A percentile compares a stretch with the other conserved stretches of the same genome.
Conservation (phyloP, 2,329 filamentous ascomycete species). For the Akanthomyces muscarius region DNA sequence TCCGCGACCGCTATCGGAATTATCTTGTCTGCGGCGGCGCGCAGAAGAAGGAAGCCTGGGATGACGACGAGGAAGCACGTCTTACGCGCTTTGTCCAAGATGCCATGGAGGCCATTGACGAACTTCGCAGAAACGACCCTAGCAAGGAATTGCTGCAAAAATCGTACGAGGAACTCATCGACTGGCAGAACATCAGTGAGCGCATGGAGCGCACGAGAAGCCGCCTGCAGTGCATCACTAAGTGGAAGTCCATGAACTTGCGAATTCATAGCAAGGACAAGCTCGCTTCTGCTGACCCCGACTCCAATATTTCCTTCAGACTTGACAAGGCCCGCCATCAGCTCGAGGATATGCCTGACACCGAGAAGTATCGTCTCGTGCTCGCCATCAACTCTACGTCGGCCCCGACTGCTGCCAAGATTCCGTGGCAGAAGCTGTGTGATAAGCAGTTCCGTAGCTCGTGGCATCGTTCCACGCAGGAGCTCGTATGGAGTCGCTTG, state of each 20-base stretch:
- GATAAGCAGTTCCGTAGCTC: conserved; percentile 37
- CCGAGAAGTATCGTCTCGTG: conserved; percentile 43
- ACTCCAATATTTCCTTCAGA: conserved; percentile 37
- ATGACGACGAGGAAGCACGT: conserved; percentile 52
- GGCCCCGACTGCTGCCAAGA: conserved; percentile 34
- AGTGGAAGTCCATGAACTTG: conserved; percentile 54
- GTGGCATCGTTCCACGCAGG: conserved; percentile 36
- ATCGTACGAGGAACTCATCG: conserved; percentile 51
- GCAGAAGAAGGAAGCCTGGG: conserved; percentile 54
- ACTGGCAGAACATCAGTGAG: conserved; percentile 62
- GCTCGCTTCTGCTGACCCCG: conserved; percentile 30
- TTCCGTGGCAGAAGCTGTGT: conserved; percentile 46
- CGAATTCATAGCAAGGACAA: conserved; percentile 32
- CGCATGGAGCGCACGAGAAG: conserved; percentile 59
- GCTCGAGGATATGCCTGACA: conserved; percentile 38
- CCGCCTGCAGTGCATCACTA: conserved; percentile 62
- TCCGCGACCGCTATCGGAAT: conserved; percentile 67
- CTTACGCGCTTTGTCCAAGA: conserved; percentile 51
- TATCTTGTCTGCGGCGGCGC: conserved; percentile 57
- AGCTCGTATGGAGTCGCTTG: conserved; percentile 38
- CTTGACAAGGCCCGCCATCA: conserved; percentile 41
- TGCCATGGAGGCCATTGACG: conserved; percentile 46
- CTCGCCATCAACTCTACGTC: conserved; percentile 40
- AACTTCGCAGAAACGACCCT: conserved; percentile 31
- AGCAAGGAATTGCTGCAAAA: conserved; percentile 32